These are phyloP conservation scores for Botryosphaeria agaves DNA, from an alignment of 2,329 filamentous ascomycete species.

Conservation along the genomic window DNA sequence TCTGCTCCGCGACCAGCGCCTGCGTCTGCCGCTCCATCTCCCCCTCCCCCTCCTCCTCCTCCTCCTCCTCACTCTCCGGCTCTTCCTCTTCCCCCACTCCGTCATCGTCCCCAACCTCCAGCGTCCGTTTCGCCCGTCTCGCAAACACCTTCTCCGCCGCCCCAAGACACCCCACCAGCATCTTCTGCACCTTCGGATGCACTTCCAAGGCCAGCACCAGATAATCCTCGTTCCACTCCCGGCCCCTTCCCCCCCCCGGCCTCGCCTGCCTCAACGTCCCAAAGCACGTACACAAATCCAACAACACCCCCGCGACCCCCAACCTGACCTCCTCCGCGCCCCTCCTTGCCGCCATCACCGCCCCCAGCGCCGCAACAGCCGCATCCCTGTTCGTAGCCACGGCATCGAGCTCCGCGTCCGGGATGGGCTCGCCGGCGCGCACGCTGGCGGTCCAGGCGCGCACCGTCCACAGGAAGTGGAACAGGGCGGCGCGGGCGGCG, in stretches of 20 bases:
- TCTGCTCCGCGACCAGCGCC: conserved; percentile 64
- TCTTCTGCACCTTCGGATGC: conserved; percentile 39
- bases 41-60: conserved; percentile 30
- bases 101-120: conserved; percentile 54
- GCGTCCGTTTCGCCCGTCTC: conserved; percentile 7
- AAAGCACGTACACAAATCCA: conserved; percentile 72
- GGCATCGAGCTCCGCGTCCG: conserved; percentile 41
- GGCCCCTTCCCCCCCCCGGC: conserved; percentile 23
- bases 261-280: conserved; percentile 37
- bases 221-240: conserved; percentile 27
- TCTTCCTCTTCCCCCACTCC: conserved; percentile 50
- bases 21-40: conserved; percentile 29
- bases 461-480: conserved; percentile 95
- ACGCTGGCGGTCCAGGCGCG: conserved; percentile 27
- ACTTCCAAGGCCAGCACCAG: conserved; percentile 52
- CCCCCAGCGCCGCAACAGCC: conserved; percentile 30
- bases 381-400: conserved; percentile 32
- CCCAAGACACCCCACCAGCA: conserved; percentile 60
- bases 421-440: conserved; percentile 36
- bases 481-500: conserved; percentile 58
- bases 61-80: conserved; percentile 38
- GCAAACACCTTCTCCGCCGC: conserved; percentile 57
- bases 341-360: conserved; percentile 31
- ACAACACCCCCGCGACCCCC: conserved; percentile 54
- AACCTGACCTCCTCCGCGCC: conserved; percentile 65